phyloP scores from a whole-genome alignment of 2,329 filamentous ascomycete species.

The Tolypocladium pustulatum region DNA sequence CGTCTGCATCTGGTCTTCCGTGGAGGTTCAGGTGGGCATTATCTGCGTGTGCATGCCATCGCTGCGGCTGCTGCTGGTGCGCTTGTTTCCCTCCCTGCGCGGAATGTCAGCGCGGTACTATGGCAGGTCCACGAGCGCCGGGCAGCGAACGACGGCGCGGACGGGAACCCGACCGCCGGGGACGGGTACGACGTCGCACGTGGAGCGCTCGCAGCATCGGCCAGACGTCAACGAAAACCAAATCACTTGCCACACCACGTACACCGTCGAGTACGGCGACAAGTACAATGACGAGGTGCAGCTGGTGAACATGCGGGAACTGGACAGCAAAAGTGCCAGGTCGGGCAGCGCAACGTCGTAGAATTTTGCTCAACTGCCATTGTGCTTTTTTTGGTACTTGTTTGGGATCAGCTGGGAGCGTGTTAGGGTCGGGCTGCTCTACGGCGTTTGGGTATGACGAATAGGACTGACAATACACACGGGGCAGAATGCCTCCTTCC shows the following conservation, averaged over 20 bases:
- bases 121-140: conserved; percentile 12
- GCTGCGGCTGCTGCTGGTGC: conserved; percentile 21
- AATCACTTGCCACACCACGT: conserved; percentile 23
- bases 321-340: conserved; percentile 4
- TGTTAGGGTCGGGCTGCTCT: not conserved
- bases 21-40: conserved; percentile 27
- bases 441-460: not conserved
- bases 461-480: not conserved
- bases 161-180: conserved; percentile 7
- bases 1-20: conserved; percentile 22
- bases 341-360: not conserved
- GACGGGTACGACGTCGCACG: conserved; percentile 12
- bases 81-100: conserved; percentile 25
- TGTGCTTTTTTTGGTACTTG: not conserved
- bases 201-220: conserved; percentile 8
- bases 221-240: conserved; percentile 12
- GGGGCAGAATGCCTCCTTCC: not conserved
- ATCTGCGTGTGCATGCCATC: conserved; percentile 29
- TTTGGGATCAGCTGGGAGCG: not conserved
- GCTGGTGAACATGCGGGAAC: conserved; percentile 17
- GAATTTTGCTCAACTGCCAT: too few species aligned
- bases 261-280: conserved; percentile 21
- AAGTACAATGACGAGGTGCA: conserved; percentile 18
- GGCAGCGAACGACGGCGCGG: conserved; percentile 3
- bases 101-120: conserved; percentile 21